These are phyloP conservation scores for Drosera capensis DNA, from an alignment of 148 eudicot genomes.

Conservation along the genomic window DNA sequence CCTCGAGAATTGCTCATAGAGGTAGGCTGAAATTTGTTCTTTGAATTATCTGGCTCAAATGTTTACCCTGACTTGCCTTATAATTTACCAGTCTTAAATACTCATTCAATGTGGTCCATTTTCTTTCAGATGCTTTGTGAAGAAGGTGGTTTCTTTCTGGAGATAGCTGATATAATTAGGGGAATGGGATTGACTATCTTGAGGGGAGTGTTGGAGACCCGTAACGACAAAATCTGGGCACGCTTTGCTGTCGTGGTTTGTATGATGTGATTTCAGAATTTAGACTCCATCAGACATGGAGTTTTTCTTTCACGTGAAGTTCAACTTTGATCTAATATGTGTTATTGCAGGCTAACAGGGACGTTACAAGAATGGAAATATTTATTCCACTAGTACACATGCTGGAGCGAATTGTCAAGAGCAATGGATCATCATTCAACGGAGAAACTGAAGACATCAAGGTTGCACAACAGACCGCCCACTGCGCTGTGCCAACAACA, in stretches of 20 bases:
- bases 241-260: conserved; percentile 90
- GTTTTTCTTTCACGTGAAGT: not conserved
- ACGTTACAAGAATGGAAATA: conserved; percentile 71
- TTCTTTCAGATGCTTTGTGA: conserved; percentile 80
- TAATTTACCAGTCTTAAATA: too few species aligned
- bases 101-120: too few species aligned
- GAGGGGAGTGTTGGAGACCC: conserved; percentile 90
- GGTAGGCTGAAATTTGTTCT: conserved; percentile 31
- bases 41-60: too few species aligned
- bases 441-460: conserved; percentile 18
- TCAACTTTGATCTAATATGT: not conserved
- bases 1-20: conserved; percentile 95
- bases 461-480: conserved; percentile 27
- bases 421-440: conserved; percentile 16
- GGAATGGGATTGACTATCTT: conserved; percentile 90
- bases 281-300: not conserved
- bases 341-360: conserved; percentile 51
- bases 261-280: not conserved
- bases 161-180: conserved; percentile 89
- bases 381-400: conserved; percentile 51
- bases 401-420: conserved; percentile 52
- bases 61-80: too few species aligned
- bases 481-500: conserved; percentile 19
- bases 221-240: conserved; percentile 86
- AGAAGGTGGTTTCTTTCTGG: conserved; percentile 78